phyloP scores from a whole-genome alignment of 805 yeast species.

The Saccharomycopsis malanga region DNA sequence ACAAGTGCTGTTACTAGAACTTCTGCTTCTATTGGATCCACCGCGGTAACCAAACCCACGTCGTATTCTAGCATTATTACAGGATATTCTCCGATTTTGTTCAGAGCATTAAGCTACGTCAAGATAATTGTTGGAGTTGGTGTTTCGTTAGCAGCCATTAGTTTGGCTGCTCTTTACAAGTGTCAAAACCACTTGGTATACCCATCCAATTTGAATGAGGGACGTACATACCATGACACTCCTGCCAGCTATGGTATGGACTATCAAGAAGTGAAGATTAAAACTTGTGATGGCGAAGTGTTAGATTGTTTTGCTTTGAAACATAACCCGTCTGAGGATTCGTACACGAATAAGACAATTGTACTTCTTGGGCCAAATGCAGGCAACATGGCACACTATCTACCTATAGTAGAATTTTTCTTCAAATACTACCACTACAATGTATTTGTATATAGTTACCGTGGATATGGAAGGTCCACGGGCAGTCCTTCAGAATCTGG shows the following conservation, averaged over 20 bases:
- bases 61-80: no score
- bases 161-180: slow-evolving; percentile 45
- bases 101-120: slow-evolving; percentile 1
- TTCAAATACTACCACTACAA: slow-evolving; percentile 59
- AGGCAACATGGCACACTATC: slow-evolving; percentile 87
- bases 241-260: slow-evolving; percentile 66
- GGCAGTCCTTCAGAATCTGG: slow-evolving; percentile 77
- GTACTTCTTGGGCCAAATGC: slow-evolving; percentile 86
- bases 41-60: no score
- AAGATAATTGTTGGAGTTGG: slow-evolving; percentile 17
- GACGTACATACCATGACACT: slow-evolving; percentile 60
- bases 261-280: slow-evolving; percentile 52
- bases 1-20: neutral
- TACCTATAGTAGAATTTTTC: slow-evolving; percentile 72
- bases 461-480: slow-evolving; percentile 83
- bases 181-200: slow-evolving; percentile 68
- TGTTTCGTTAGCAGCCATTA: slow-evolving; percentile 15
- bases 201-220: slow-evolving; percentile 75
- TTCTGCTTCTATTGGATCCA: neutral
- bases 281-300: slow-evolving; percentile 62
- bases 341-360: slow-evolving; percentile 57
- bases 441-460: slow-evolving; percentile 77
- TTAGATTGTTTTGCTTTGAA: slow-evolving; percentile 59
- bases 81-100: neutral
- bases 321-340: slow-evolving; percentile 36